These are phyloP conservation scores for Stephania japonica DNA, from an alignment of 164 flowering plant genomes.

Conservation along the genomic window DNA sequence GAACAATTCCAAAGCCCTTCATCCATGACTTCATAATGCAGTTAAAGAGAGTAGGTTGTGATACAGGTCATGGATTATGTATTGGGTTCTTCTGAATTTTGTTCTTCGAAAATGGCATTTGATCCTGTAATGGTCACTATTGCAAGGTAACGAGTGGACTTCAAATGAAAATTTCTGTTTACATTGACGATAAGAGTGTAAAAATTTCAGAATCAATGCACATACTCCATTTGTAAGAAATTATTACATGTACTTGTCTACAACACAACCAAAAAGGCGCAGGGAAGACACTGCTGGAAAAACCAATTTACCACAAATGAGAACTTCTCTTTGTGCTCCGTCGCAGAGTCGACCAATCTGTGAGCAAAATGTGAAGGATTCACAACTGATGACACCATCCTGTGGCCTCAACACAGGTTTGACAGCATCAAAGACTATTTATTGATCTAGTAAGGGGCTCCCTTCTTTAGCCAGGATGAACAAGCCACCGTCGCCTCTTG, in stretches of 20 bases:
- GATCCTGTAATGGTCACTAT: not conserved
- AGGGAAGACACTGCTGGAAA: not conserved
- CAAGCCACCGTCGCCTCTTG: conserved; percentile 97
- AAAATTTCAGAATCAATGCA: not conserved
- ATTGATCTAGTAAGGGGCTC: conserved; percentile 60
- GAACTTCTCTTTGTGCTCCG: not conserved
- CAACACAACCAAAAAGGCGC: not conserved
- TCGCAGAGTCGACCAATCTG: not conserved
- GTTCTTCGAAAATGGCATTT: too few species aligned
- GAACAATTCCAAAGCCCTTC: too few species aligned
- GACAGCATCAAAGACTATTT: conserved; percentile 19
- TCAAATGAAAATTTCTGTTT: not conserved
- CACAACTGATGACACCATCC: not conserved
- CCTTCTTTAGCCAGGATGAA: conserved; percentile 93
- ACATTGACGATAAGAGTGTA: not conserved
- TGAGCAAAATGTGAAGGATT: not conserved
- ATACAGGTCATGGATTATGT: too few species aligned
- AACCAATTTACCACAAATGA: not conserved
- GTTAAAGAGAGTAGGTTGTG: too few species aligned
- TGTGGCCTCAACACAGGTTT: not conserved
- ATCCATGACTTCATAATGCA: too few species aligned
- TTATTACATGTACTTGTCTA: not conserved
- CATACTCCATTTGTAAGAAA: not conserved
- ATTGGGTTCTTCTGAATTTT: too few species aligned
- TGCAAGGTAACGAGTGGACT: not conserved